A percentile compares a stretch with the other conserved stretches of the same genome.
Evolutionary conservation across 371 early-diverging fungal species (phyloP).

Genomic region (Chytridium lagenaria): DNA sequence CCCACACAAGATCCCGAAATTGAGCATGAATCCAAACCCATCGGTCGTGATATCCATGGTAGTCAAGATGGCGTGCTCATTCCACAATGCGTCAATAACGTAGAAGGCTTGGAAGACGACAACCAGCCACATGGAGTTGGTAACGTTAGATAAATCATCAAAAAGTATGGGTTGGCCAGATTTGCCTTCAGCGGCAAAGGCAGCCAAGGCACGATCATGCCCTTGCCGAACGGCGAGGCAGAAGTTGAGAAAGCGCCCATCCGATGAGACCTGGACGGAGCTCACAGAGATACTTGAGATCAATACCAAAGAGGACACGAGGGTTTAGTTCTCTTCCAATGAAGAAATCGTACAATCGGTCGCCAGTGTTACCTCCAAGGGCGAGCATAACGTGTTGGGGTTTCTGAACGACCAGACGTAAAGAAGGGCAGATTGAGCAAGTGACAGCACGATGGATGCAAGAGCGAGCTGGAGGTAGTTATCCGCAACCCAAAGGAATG

Average conservation of each 20-base stretch:
- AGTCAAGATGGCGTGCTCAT: slow-evolving; percentile 83
- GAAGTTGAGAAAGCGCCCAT: slow-evolving; percentile 77
- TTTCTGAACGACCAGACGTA: slow-evolving; percentile 78
- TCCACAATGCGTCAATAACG: slow-evolving; percentile 81
- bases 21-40: slow-evolving; percentile 92
- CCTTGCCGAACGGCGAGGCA: slow-evolving; percentile 78
- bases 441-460: slow-evolving; percentile 71
- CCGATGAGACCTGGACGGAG: slow-evolving; percentile 88
- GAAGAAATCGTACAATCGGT: slow-evolving; percentile 79
- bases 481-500: slow-evolving; percentile 77
- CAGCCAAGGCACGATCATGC: slow-evolving; percentile 8
- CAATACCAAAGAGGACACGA: slow-evolving; percentile 73
- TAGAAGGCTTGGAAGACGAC: slow-evolving; percentile 80
- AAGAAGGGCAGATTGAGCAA: slow-evolving; percentile 67
- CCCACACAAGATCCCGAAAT: slow-evolving; percentile 79
- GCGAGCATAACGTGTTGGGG: slow-evolving; percentile 67
- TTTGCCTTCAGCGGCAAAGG: too few species aligned
- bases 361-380: slow-evolving; percentile 89
- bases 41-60: slow-evolving; percentile 95
- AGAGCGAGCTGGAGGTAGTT: slow-evolving; percentile 73
- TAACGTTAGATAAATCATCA: slow-evolving; percentile 49
- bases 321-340: slow-evolving; percentile 77
- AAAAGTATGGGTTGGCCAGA: neutral
- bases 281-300: slow-evolving; percentile 92
- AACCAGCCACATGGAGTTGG: slow-evolving; percentile 80